Base-by-base conservation (phyloP, 805 yeast species). In the Cyberlindnera euphorbiae region DNA sequence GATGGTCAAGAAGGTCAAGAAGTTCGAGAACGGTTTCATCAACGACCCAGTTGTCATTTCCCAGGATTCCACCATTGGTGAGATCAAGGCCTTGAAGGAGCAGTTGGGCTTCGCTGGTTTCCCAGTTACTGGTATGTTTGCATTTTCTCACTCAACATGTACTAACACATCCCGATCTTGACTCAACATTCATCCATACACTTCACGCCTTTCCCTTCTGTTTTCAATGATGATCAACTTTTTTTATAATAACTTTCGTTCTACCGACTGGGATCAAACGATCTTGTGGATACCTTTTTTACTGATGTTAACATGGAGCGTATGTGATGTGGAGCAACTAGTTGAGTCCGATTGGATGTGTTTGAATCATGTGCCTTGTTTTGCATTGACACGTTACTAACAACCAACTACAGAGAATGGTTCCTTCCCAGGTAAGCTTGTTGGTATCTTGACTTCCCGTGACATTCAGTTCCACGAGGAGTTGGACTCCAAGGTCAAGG, bases 61-160 rank as follows among this genome's bases (percentile, higher is more conserved):
- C 30, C 95, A 96, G 44, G 55, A 66, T 17, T 63, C 69, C 47
- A 82, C 96, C 38, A 93, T 93, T 52, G 84, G 79, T 44, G 85
- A 89, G 59, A 84, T 87, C 47, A 82, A 75, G 65, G 61, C 60
- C 27, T 73, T 88, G 73, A 81, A 82, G 64, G 67, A 67, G 49
- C 53, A 69, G 47, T 77, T 80, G 44, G 98, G 98, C 41, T 93
- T 90, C 65, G 87, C 97, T 50, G 94, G 97, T 39, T 93, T 88
- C 83, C 98, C 98, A 52, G 96, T 93, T 62, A 93, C 98, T 66
- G 96, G 97, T 93, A 85, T 73, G 98, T 88, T n/a, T n/a, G n/a
- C n/a, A n/a, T n/a, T n/a, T 49, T 27, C 25, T 36, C 37, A 25
- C 33, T 26, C 28, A 29, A 27, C 7, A 29, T 13, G 10, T 24